A percentile compares a stretch with the other conserved stretches of the same genome.
These are phyloP conservation scores for Emmonsiellopsis sp. DNA, from an alignment of 2,329 filamentous ascomycete species.

Conservation along the genomic window DNA sequence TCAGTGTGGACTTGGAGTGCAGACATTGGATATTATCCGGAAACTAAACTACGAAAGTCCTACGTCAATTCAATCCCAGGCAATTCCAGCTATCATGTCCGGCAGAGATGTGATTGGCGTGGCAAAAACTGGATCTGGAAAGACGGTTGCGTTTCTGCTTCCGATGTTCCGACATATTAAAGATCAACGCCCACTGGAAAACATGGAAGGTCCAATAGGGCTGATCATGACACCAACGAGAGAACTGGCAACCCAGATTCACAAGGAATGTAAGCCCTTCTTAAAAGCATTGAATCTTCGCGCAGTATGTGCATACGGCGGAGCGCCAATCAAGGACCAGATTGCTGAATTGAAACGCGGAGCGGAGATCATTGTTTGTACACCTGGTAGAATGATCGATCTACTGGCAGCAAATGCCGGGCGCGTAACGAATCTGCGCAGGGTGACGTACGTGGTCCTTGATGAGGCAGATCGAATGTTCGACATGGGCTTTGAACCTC, in stretches of 20 bases:
- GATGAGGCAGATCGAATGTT: conserved; percentile 99
- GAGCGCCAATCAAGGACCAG: conserved; percentile 92
- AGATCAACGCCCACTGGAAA: conserved; percentile 73
- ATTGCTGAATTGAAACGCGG: conserved; percentile 94
- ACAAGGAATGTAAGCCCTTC: conserved; percentile 90
- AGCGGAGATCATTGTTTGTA: conserved; percentile 90
- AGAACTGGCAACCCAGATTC: conserved; percentile 88
- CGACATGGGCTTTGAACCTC: conserved; percentile 98
- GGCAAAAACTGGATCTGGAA: conserved; percentile 94
- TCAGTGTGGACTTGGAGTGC: conserved; percentile 80
- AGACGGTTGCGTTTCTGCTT: conserved; percentile 88
- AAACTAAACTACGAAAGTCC: conserved; percentile 76
- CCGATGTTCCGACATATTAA: conserved; percentile 98
- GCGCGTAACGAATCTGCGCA: conserved; percentile 80
- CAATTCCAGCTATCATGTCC: conserved; percentile 89
- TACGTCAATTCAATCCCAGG: conserved; percentile 91
- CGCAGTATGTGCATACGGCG: conserved; percentile 87
- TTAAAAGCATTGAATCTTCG: conserved; percentile 75
- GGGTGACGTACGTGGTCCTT: conserved; percentile 88
- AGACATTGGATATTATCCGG: conserved; percentile 76
- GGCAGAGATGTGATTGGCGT: conserved; percentile 92
- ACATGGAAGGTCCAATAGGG: conserved; percentile 77
- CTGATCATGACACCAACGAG: conserved; percentile 90
- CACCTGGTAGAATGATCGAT: conserved; percentile 91
- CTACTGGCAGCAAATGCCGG: conserved; percentile 86